Evolutionary conservation across 1,284 basidiomycete species (phyloP), one percentile per base, ranked within the genome.

Genomic region (Ustilago curta): DNA sequence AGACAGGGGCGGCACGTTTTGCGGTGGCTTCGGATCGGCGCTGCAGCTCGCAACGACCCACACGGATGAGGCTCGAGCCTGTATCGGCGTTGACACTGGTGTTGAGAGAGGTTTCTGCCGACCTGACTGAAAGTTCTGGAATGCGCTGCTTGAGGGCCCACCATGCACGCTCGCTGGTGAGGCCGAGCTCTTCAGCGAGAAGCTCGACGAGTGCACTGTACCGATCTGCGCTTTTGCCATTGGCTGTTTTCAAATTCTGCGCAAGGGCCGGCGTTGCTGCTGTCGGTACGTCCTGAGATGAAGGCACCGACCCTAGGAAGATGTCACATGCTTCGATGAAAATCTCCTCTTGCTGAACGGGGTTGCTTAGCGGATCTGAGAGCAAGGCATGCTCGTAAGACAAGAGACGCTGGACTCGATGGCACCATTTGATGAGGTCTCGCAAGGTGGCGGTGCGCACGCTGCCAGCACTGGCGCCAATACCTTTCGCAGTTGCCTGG

Each of bases 251-350:
- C 12, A 49, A 31, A 4, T 50, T 37, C 21, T 45, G 53, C 29
- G 45, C 42, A 16, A 23, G 25, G 21, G 12, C 23, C 27, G 19
- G 9, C 2, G 54, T 12, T 31, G 48, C 14, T 18, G 43, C 19
- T 37, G 25, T 47, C 3, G 39, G 35, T 6, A 40, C 52, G 8
- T 64, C 61, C 21, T 70, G 66, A 14, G 60, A 37, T n/a, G 60
- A 25, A 27, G 76, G 58, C 11, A 78, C 59, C 70, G 90, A 27
- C 89, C 93, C 94, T 70, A 98, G 92, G 86, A 99, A 98, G 27
- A 97, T 90, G 84, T 99, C 97, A 27, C 91, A 89, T 0, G 93
- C 93, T 83, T 97, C 93, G 45, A 95, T 88, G 78, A 92, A 95
- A 25, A 97, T 90, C 61, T 96, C 93, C 83, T 99, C 96, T 60